Conservation (phyloP, 345 rosid species). For the Euphorbia peplus region DNA sequence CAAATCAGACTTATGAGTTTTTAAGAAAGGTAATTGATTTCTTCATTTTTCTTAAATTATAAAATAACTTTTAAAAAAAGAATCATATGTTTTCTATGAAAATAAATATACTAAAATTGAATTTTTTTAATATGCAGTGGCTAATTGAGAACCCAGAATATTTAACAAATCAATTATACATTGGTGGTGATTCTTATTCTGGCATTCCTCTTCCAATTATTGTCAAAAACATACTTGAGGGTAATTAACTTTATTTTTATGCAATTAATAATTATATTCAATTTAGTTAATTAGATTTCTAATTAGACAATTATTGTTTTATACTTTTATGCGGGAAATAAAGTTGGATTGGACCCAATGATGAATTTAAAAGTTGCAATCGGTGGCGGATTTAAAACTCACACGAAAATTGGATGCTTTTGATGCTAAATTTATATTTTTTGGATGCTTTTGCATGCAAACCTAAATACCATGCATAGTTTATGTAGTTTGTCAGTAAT, state of each 20-base stretch:
- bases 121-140: slow-evolving; percentile 22
- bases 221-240: slow-evolving; percentile 26
- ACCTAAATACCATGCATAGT: too few relatives aligned
- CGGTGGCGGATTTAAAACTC: too few relatives aligned
- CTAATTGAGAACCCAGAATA: slow-evolving; percentile 27
- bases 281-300: background rate
- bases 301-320: background rate
- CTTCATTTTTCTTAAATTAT: background rate
- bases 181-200: slow-evolving; percentile 43
- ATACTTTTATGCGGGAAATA: slow-evolving; percentile 20
- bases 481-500: too few relatives aligned
- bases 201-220: slow-evolving; percentile 38
- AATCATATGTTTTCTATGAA: too few relatives aligned
- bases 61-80: too few relatives aligned
- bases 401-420: too few relatives aligned
- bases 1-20: slow-evolving; percentile 22
- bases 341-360: slow-evolving; percentile 21
- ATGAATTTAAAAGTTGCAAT: slow-evolving; percentile 35
- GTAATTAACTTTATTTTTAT: slow-evolving; percentile 13
- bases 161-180: slow-evolving; percentile 20
- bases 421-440: too few relatives aligned
- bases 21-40: slow-evolving; percentile 24
- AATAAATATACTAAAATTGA: too few relatives aligned
- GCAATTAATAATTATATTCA: too few relatives aligned
- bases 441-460: too few relatives aligned